phyloP scores from a whole-genome alignment of 164 flowering plant species.

The Vitis cinerea region DNA sequence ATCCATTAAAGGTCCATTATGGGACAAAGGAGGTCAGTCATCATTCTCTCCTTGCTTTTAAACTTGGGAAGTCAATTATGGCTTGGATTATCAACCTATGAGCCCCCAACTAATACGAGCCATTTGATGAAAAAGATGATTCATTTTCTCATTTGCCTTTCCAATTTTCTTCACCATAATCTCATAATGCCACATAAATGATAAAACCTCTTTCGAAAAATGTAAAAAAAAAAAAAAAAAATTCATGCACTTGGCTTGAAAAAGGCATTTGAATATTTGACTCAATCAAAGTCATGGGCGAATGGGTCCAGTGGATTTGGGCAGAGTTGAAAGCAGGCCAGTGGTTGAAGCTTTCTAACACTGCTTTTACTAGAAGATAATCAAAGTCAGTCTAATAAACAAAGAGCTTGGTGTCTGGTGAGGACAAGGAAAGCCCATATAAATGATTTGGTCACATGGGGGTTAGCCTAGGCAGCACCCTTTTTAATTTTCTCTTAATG shows the following conservation, averaged over 20 bases:
- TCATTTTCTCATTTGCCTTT: too few relatives aligned
- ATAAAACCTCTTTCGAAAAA: too few relatives aligned
- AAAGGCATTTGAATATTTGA: too few relatives aligned
- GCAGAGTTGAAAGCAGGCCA: not conserved
- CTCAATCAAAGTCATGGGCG: not conserved
- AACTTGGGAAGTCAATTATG: not conserved
- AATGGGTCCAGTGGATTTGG: not conserved
- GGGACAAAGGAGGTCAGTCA: conserved; percentile 13
- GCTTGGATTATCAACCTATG: not conserved
- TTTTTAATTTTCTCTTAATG: not conserved
- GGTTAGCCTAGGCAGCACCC: conserved; percentile 6
- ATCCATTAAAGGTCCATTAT: not conserved
- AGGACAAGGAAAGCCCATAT: conserved; percentile 41
- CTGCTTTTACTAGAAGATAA: conserved; percentile 6
- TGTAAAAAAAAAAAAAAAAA: too few relatives aligned
- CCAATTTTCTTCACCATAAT: too few relatives aligned
- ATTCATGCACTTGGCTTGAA: too few relatives aligned
- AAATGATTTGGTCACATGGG: conserved; percentile 77
- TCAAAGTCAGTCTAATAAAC: conserved; percentile 18
- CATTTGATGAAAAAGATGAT: not conserved
- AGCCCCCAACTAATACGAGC: not conserved
- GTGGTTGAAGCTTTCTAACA: not conserved
- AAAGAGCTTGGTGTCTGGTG: conserved; percentile 5
- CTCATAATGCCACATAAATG: too few relatives aligned
- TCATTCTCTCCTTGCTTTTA: not conserved